Evolutionary conservation across 805 yeast species (phyloP), one percentile per base, ranked within the genome.

Genomic region (Peterozyma toletana): DNA sequence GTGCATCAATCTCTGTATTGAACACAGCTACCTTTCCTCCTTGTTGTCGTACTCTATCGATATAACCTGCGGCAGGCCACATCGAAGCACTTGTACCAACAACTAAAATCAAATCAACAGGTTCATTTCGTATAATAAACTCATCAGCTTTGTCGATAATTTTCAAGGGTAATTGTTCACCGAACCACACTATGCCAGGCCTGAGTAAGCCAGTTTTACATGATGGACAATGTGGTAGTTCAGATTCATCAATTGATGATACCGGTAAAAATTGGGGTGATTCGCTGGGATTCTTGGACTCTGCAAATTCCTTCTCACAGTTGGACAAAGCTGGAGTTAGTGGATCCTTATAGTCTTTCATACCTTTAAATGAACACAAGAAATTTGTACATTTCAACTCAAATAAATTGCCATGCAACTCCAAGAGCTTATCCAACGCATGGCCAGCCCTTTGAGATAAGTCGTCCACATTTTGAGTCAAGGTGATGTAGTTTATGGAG

Each of bases 171-270:
- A 89, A 64, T 13, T 88, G 73, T 60, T 89, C 97, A n/a, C 96
- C 96, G 62, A 84, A 87, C 96, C 96, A 89, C 5, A 88, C 90
- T 3, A 89, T 95, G 0, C 93, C 96, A 0, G 97, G 97, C 17
- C 96, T 68, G 46, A 89, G 62, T 11, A 84, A 57, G 0, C 81
- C 83, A 4, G 68, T 71, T n/a, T 66, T 57, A 57, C 97, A 89
- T 10, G 63, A 64, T 0, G 96, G 96, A 58, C 97, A 89, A 35
- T 61, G 72, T 1, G 96, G 96, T 10, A 87, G 67, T 2, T 77
- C 78, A 1, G 60, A 55, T 39, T 63, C 73, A 3, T 68, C 63
- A 1, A 87, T 61, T 13, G 64, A 56, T n/a, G 73, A 66, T 2
- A 73, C 68, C 2, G 82, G 78, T 2, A 62, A 53, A 40, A 72